These are phyloP conservation scores for Mortierella alpina DNA, from an alignment of 192 early-diverging fungal species.

Conservation along the genomic window DNA sequence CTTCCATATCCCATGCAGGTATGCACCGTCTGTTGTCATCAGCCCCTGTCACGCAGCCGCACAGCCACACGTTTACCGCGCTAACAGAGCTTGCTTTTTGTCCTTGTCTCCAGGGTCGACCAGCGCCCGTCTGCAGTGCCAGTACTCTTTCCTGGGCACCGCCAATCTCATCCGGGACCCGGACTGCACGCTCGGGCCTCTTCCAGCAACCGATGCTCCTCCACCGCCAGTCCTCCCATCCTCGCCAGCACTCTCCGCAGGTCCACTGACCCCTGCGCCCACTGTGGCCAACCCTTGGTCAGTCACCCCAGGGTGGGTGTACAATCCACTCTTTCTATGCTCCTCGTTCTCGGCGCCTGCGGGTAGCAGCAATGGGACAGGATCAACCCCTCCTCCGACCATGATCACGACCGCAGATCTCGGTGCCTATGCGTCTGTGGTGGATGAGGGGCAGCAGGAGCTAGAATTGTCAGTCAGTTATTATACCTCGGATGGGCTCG, in stretches of 20 bases:
- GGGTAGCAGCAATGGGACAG: not conserved
- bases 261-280: slow-evolving; percentile 20
- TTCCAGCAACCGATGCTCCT: not conserved
- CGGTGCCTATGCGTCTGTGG: slow-evolving; percentile 3
- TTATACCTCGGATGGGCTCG: slow-evolving; percentile 19
- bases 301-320: slow-evolving; percentile 42
- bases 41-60: not conserved
- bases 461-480: slow-evolving; percentile 34
- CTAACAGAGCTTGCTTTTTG: not conserved
- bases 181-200: slow-evolving; percentile 29
- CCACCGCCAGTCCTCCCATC: slow-evolving; percentile 28
- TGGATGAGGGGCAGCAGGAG: slow-evolving; percentile 44
- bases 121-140: slow-evolving; percentile 45
- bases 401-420: slow-evolving; percentile 38
- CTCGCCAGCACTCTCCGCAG: slow-evolving; percentile 17
- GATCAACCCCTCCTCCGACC: slow-evolving; percentile 3
- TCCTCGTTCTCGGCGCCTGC: slow-evolving; percentile 17
- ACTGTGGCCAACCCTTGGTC: slow-evolving; percentile 32
- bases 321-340: slow-evolving; percentile 45
- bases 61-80: not conserved
- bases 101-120: slow-evolving; percentile 15
- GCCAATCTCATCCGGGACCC: slow-evolving; percentile 47
- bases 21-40: not conserved
- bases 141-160: slow-evolving; percentile 40
- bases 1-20: slow-evolving; percentile 22